phyloP scores from a whole-genome alignment of 441 rosid genomes.

The Bocquillonia castaneifolia region DNA sequence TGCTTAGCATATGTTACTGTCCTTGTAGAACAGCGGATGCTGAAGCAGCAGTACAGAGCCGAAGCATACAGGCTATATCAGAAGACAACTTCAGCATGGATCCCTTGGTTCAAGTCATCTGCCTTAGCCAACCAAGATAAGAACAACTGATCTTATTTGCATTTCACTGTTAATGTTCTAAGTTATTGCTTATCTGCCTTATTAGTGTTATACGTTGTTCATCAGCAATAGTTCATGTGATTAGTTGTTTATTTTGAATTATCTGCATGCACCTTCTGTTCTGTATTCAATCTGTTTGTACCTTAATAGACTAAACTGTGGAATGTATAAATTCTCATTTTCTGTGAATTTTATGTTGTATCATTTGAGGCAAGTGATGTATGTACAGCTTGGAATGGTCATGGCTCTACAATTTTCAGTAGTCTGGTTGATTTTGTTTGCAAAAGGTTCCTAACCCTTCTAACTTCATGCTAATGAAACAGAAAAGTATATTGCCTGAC shows the following conservation, averaged over 20 bases:
- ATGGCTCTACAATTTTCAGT: neutral
- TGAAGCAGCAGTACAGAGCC: conserved; percentile 67
- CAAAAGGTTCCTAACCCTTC: too few species aligned
- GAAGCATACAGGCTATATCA: conserved; percentile 80
- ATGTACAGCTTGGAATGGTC: neutral
- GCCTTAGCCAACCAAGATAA: conserved; percentile 43
- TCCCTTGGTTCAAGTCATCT: conserved; percentile 86
- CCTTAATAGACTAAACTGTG: conserved; percentile 6
- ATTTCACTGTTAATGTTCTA: neutral
- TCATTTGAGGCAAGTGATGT: neutral
- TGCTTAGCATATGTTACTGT: conserved; percentile 76
- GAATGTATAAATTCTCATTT: conserved; percentile 15
- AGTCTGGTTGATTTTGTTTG: neutral
- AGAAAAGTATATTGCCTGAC: too few species aligned
- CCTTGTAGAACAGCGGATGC: conserved; percentile 79
- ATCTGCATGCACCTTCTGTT: too few species aligned
- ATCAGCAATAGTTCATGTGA: conserved; percentile 9
- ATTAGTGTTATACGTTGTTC: conserved; percentile 9
- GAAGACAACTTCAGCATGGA: conserved; percentile 84
- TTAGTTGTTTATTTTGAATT: neutral
- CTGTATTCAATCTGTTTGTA: too few species aligned
- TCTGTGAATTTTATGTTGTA: neutral
- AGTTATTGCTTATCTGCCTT: neutral
- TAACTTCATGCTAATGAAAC: too few species aligned
- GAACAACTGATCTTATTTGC: conserved; percentile 24